These are phyloP conservation scores for Apiospora aurea DNA, from an alignment of 2,329 filamentous ascomycete species.

Conservation along the genomic window DNA sequence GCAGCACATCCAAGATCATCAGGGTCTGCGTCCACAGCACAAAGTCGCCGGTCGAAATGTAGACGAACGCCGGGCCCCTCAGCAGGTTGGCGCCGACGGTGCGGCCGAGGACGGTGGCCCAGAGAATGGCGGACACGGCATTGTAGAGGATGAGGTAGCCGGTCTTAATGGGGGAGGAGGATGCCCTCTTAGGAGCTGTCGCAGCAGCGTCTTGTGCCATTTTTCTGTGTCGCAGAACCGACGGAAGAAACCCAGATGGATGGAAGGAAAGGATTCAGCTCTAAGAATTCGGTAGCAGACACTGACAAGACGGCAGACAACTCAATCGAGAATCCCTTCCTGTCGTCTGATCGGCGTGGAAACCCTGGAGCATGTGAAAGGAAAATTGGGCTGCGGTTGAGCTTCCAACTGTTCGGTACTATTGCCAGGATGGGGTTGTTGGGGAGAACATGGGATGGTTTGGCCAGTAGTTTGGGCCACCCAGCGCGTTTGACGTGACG, in stretches of 20 bases:
- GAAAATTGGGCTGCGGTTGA: slow-evolving; percentile 13
- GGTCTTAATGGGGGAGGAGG: slow-evolving; percentile 55
- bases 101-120: slow-evolving; percentile 78
- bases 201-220: slow-evolving; percentile 30
- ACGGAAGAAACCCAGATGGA: neutral
- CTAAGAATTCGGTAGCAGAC: neutral
- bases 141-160: slow-evolving; percentile 89
- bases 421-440: slow-evolving; percentile 19
- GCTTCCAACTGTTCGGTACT: slow-evolving; percentile 20
- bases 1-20: slow-evolving; percentile 82
- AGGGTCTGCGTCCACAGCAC: slow-evolving; percentile 84
- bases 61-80: slow-evolving; percentile 65
- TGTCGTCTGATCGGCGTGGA: slow-evolving; percentile 7
- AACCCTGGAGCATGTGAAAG: neutral
- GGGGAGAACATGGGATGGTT: slow-evolving; percentile 4
- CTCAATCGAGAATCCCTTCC: neutral
- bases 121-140: slow-evolving; percentile 75
- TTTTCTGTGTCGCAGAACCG: neutral
- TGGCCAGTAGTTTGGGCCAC: slow-evolving; percentile 4
- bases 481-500: slow-evolving; percentile 16
- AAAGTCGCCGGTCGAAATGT: slow-evolving; percentile 68
- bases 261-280: slow-evolving; percentile 8
- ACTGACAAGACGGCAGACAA: neutral
- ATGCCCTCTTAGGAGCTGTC: slow-evolving; percentile 41
- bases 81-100: slow-evolving; percentile 63